Evolutionary conservation across 768 basidiomycete genomes (phyloP).

Genomic region (Termitomyces heimii): DNA sequence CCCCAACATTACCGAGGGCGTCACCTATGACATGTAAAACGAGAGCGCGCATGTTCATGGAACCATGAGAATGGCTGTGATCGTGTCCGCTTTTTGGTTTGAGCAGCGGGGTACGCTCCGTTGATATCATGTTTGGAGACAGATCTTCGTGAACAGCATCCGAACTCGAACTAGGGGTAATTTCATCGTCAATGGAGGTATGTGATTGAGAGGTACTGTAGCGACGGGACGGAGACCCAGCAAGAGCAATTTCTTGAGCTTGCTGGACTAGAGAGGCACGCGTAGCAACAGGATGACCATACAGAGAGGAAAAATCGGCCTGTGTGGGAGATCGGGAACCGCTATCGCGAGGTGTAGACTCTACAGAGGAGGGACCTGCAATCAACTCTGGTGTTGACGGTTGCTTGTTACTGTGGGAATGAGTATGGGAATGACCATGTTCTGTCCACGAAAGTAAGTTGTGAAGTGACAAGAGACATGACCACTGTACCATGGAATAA

Average conservation of each 20-base stretch:
- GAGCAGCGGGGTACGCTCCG: constrained; percentile 45
- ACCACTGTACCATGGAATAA: constrained; percentile 82
- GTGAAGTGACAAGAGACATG: not conserved
- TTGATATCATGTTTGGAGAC: constrained; percentile 7
- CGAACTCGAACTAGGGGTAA: not conserved
- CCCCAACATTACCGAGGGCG: constrained; percentile 96
- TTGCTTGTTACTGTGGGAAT: constrained; percentile 37
- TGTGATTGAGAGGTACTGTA: constrained; percentile 19
- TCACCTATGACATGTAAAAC: constrained; percentile 94
- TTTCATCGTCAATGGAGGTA: constrained; percentile 12
- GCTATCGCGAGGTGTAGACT: constrained; percentile 13
- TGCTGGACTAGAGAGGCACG: constrained; percentile 73
- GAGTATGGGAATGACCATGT: constrained; percentile 62
- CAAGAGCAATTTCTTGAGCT: constrained; percentile 72
- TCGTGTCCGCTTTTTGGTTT: constrained; percentile 3
- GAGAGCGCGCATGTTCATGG: constrained; percentile 98
- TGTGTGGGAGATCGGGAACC: constrained; percentile 25
- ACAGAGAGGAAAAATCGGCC: constrained; percentile 51
- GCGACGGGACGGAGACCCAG: constrained; percentile 36
- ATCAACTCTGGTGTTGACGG: constrained; percentile 20
- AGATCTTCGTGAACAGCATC: constrained; percentile 8
- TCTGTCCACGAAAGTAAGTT: constrained; percentile 30
- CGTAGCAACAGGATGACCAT: constrained; percentile 69
- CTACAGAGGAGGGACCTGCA: constrained; percentile 23
- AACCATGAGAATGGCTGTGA: constrained; percentile 47